phyloP scores from a whole-genome alignment of 2,329 filamentous ascomycete species.

The Endocalyx cinctus region DNA sequence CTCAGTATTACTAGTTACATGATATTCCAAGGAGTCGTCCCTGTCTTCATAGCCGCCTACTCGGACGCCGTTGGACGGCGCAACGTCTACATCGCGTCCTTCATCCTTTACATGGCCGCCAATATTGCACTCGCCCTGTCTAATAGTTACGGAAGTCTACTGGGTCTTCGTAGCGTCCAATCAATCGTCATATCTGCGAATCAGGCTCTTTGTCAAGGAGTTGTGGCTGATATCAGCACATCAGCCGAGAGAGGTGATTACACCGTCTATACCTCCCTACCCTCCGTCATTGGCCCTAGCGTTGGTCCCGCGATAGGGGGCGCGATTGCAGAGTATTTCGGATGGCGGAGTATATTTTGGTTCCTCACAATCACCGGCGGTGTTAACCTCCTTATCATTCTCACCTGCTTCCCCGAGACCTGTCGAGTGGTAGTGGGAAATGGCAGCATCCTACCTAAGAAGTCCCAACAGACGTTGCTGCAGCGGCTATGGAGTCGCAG shows the following conservation, averaged over 20 bases:
- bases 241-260: constrained; percentile 49
- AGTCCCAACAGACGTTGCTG: not conserved
- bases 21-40: constrained; percentile 44
- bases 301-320: constrained; percentile 41
- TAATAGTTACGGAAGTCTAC: constrained; percentile 33
- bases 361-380: constrained; percentile 37
- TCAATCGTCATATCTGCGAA: constrained; percentile 47
- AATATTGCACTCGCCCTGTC: constrained; percentile 38
- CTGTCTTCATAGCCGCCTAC: constrained; percentile 42
- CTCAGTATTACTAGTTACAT: constrained; percentile 36
- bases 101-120: constrained; percentile 36
- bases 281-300: constrained; percentile 33
- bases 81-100: constrained; percentile 40
- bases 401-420: constrained; percentile 31
- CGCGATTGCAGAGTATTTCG: constrained; percentile 20
- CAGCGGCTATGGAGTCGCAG: not conserved
- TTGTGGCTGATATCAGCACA: constrained; percentile 53
- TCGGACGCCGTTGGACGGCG: constrained; percentile 41
- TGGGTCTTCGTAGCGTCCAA: constrained; percentile 44
- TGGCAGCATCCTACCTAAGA: constrained; percentile 1
- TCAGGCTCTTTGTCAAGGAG: constrained; percentile 43
- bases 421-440: constrained; percentile 5
- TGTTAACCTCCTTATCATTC: constrained; percentile 30
- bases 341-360: constrained; percentile 51
- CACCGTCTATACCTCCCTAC: constrained; percentile 41